phyloP scores from a whole-genome alignment of 208 protist genomes.

The Crithidia fasciculata region DNA sequence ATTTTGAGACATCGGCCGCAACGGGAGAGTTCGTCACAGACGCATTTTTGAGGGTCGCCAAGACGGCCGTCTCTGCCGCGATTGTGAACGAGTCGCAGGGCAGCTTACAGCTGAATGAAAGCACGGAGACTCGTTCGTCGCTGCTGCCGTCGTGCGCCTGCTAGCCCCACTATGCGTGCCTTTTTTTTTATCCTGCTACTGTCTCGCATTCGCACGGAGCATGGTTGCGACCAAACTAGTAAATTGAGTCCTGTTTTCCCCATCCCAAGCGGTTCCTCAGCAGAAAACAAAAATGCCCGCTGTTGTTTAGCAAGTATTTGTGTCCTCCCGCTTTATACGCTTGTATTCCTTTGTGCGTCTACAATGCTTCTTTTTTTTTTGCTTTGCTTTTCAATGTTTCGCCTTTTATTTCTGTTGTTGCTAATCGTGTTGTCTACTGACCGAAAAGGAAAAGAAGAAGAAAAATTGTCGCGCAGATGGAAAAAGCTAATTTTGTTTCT shows the following conservation, averaged over 20 bases:
- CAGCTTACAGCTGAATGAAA: neutral
- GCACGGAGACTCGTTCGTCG: neutral
- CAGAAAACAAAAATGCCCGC: no score
- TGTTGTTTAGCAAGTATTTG: no score
- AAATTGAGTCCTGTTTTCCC: no score
- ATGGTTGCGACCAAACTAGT: no score
- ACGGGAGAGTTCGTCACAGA: conserved; percentile 95
- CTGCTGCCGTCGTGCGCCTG: conserved; percentile 23
- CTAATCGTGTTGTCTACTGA: no score
- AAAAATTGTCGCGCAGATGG: neutral
- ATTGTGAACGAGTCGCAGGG: conserved; percentile 1
- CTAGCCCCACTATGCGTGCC: neutral
- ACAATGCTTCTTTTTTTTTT: neutral
- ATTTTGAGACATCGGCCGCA: conserved; percentile 92
- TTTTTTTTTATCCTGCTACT: neutral
- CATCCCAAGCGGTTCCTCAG: no score
- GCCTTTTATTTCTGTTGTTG: conserved; percentile 8
- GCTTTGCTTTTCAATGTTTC: neutral
- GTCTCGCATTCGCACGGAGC: neutral
- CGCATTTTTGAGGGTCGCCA: conserved; percentile 90
- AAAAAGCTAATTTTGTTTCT: no score
- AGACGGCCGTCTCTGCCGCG: conserved; percentile 33
- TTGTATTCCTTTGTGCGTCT: no score
- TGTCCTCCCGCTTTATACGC: no score
- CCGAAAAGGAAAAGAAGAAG: neutral